Percentiles rank a stretch among this genome's conserved stretches.
phyloP scores from a whole-genome alignment of 2,329 filamentous ascomycete genomes.

The Paramyrothecium roridum region DNA sequence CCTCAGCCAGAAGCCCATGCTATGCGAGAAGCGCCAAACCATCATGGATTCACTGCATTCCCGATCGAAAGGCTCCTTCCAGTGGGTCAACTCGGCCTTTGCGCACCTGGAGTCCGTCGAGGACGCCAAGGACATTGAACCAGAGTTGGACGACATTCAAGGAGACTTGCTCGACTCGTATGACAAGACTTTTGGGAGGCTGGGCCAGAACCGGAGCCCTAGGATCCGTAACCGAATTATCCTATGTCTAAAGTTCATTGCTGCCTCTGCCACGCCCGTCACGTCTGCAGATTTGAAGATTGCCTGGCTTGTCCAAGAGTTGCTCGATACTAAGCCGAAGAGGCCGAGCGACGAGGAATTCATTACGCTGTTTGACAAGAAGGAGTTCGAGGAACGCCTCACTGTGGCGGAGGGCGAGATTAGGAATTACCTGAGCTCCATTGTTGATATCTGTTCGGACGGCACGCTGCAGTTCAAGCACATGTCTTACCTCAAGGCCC shows the following conservation, averaged over 20 bases:
- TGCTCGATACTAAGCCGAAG: background rate
- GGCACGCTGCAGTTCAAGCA: slow-evolving; percentile 3
- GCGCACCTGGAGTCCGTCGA: background rate
- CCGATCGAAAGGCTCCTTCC: background rate
- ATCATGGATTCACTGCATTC: background rate
- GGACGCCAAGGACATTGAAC: background rate
- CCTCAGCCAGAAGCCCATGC: background rate
- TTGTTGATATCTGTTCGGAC: slow-evolving; percentile 1
- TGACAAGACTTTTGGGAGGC: background rate
- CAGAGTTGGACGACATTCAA: slow-evolving; percentile 1
- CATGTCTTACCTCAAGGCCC: background rate
- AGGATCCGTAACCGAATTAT: background rate
- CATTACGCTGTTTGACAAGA: background rate
- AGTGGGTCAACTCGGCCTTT: slow-evolving; percentile 2
- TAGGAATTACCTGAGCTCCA: background rate
- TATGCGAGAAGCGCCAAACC: background rate
- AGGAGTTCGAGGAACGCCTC: background rate
- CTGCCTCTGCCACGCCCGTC: background rate
- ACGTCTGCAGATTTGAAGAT: background rate
- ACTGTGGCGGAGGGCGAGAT: background rate
- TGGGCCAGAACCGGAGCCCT: background rate
- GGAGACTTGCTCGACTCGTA: slow-evolving; percentile 1
- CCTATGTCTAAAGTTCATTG: background rate
- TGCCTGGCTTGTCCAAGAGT: background rate
- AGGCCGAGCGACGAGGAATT: background rate